Percentiles rank a stretch among this genome's conserved stretches.
phyloP scores from a whole-genome alignment of 768 basidiomycete species.

The Termitomyces sp. region DNA sequence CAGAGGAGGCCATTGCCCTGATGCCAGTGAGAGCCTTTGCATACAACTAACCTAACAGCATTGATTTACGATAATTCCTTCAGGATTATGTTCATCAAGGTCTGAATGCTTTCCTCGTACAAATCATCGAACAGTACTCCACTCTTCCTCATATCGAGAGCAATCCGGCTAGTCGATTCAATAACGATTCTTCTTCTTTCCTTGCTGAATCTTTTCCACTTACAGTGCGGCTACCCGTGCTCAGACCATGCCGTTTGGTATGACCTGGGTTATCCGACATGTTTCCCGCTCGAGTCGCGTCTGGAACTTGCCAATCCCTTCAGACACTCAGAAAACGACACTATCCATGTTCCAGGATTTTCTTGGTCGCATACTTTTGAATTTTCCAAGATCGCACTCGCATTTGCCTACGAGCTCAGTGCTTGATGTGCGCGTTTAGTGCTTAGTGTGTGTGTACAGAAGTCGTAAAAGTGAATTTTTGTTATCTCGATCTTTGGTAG shows the following conservation, averaged over 20 bases:
- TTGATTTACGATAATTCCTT: no score
- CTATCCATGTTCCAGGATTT: conserved; percentile 29
- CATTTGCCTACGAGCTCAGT: conserved; percentile 12
- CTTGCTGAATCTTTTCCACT: not conserved
- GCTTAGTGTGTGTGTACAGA: not conserved
- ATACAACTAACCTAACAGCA: no score
- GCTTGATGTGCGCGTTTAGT: not conserved
- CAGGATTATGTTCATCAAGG: no score
- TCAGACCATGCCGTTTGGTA: conserved; percentile 64
- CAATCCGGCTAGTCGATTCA: no score
- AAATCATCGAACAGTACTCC: no score
- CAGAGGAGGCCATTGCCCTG: no score
- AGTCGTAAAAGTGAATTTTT: not conserved
- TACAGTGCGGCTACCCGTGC: conserved; percentile 51
- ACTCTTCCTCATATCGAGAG: no score
- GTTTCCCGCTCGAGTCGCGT: conserved; percentile 19
- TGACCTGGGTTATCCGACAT: conserved; percentile 53
- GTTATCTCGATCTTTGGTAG: no score
- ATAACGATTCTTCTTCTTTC: conserved; percentile 8
- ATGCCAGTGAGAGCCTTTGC: no score
- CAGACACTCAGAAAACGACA: conserved; percentile 38
- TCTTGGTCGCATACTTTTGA: conserved; percentile 61
- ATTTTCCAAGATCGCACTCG: conserved; percentile 42
- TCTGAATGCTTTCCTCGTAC: no score
- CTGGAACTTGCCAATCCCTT: conserved; percentile 19